Evolutionary conservation across 1,284 basidiomycete genomes (phyloP).

Genomic region (Trichosporon sp.): DNA sequence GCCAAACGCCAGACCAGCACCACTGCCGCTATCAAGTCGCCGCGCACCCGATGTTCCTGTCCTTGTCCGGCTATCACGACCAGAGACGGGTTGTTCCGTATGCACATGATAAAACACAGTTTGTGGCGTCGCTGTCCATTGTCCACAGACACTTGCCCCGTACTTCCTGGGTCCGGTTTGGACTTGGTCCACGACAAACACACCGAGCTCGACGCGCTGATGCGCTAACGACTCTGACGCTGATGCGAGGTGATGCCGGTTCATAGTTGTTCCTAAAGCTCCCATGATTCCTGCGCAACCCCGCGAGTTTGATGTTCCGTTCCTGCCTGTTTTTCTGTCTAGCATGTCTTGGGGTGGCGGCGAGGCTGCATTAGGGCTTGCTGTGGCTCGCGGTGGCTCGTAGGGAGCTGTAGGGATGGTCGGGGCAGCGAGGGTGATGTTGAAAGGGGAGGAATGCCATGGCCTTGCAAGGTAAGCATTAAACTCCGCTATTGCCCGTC

Average conservation of each 20-base stretch:
- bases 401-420: background rate
- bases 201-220: background rate
- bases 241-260: background rate
- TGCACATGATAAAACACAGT: constrained; percentile 4
- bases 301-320: constrained; percentile 11
- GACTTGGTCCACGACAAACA: background rate
- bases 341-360: background rate
- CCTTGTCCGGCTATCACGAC: background rate
- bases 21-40: background rate
- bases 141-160: background rate
- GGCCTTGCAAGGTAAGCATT: background rate
- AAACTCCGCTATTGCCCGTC: constrained; percentile 15
- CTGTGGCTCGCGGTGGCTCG: background rate
- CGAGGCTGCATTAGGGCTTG: background rate
- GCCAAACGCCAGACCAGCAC: background rate
- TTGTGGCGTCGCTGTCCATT: constrained; percentile 1
- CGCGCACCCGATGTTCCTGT: background rate
- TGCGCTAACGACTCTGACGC: too few species aligned
- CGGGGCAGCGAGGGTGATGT: too few species aligned
- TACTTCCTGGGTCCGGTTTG: background rate
- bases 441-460: constrained; percentile 3
- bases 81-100: background rate
- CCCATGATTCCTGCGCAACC: background rate
- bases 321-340: constrained; percentile 15
- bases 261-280: background rate